These are phyloP conservation scores for Zymoseptoria brevis DNA, from an alignment of 2,329 filamentous ascomycete species.

Conservation along the genomic window DNA sequence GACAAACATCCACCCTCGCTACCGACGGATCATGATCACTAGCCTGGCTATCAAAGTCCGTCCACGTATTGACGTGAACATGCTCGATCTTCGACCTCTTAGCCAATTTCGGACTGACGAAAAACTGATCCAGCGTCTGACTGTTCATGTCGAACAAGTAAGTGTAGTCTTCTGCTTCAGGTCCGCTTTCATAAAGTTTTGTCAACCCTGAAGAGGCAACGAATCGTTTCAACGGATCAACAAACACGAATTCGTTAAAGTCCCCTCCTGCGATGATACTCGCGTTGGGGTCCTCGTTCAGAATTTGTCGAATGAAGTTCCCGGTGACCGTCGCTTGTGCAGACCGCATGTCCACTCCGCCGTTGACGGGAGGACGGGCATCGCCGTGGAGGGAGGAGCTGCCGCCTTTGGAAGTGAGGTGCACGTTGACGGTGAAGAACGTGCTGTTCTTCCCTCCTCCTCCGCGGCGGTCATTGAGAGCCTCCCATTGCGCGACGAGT, in stretches of 20 bases:
- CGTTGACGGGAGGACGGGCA: slow-evolving; percentile 57
- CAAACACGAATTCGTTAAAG: slow-evolving; percentile 65
- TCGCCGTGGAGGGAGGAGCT: slow-evolving; percentile 58
- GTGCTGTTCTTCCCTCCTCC: slow-evolving; percentile 36
- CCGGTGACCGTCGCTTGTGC: slow-evolving; percentile 53
- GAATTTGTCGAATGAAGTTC: slow-evolving; percentile 50
- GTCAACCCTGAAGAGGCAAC: slow-evolving; percentile 45
- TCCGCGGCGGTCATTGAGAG: slow-evolving; percentile 33
- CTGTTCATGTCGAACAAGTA: slow-evolving; percentile 64
- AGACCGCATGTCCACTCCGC: slow-evolving; percentile 50
- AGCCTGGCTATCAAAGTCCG: slow-evolving; percentile 46
- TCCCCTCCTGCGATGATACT: slow-evolving; percentile 57
- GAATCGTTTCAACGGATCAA: slow-evolving; percentile 52
- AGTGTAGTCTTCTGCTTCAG: slow-evolving; percentile 56
- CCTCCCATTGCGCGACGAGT: slow-evolving; percentile 57
- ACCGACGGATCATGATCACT: slow-evolving; percentile 65
- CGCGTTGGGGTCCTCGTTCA: slow-evolving; percentile 49
- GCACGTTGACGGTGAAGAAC: slow-evolving; percentile 67
- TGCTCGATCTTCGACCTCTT: slow-evolving; percentile 50
- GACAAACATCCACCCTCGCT: slow-evolving; percentile 54
- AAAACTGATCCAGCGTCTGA: slow-evolving; percentile 64
- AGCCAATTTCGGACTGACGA: slow-evolving; percentile 49
- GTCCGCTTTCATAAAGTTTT: slow-evolving; percentile 54
- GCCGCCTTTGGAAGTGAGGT: slow-evolving; percentile 60
- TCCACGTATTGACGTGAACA: slow-evolving; percentile 65